A percentile compares a stretch with the other conserved stretches of the same genome.
phyloP scores from a whole-genome alignment of 345 rosid species.

The Moricandia moricandioides region DNA sequence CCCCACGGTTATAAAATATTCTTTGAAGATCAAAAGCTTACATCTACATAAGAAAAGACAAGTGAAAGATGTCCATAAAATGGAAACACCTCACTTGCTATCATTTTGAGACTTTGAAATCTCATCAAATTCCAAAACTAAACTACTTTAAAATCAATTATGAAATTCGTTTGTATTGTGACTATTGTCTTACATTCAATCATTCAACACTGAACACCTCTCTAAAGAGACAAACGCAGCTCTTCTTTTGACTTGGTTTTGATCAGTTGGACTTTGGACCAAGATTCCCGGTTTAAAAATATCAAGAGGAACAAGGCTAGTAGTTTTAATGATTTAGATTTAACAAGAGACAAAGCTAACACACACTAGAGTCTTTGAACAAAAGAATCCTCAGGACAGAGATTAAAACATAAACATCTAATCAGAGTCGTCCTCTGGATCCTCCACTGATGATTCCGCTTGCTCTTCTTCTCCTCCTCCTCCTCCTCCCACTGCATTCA shows the following conservation, averaged over 20 bases:
- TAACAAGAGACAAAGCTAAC: background rate
- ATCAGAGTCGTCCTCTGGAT: constrained; percentile 39
- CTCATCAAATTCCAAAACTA: background rate
- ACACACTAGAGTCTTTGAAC: constrained; percentile 2
- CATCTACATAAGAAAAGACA: background rate
- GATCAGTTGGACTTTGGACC: background rate
- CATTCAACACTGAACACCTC: background rate
- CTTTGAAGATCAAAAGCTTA: background rate
- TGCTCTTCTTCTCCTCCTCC: constrained; percentile 19
- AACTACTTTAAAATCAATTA: background rate
- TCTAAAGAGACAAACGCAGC: background rate
- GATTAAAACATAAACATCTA: constrained; percentile 7
- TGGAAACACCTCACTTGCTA: constrained; percentile 32
- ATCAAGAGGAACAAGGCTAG: background rate
- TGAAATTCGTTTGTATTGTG: background rate
- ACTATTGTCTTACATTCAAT: background rate
- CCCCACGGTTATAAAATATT: no score
- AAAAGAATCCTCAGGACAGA: background rate
- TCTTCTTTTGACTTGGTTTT: background rate
- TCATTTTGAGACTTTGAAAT: background rate
- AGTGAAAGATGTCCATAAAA: background rate
- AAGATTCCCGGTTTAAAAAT: background rate
- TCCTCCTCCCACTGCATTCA: constrained; percentile 26
- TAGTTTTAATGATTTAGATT: background rate
- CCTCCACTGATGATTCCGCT: constrained; percentile 39